Percentiles rank a stretch among this genome's conserved stretches.
Conservation (phyloP, 768 basidiomycete species). For the Tulasnella sp. region DNA sequence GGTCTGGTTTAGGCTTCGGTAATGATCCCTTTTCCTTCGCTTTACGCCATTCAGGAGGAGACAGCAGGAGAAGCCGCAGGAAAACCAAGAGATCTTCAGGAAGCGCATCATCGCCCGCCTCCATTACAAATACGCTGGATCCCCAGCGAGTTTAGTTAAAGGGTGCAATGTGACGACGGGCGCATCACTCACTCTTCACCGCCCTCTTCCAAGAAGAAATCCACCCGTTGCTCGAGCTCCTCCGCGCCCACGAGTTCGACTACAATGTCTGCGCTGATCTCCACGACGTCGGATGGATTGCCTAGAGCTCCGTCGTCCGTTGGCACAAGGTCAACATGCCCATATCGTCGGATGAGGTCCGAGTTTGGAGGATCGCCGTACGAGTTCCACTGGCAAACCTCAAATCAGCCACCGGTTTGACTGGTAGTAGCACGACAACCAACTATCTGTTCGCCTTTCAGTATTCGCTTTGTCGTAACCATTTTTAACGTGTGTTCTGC, state of each 20-base stretch:
- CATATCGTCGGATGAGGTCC: slow-evolving; percentile 87
- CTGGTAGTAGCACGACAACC: slow-evolving; percentile 19
- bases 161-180: slow-evolving; percentile 13
- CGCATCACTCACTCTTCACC: slow-evolving; percentile 59
- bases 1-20: slow-evolving; percentile 58
- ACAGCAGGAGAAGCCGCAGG: slow-evolving; percentile 47
- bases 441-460: slow-evolving; percentile 79
- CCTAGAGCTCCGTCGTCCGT: slow-evolving; percentile 36
- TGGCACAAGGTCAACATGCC: slow-evolving; percentile 73
- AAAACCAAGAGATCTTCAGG: slow-evolving; percentile 53
- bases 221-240: slow-evolving; percentile 46
- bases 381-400: slow-evolving; percentile 67
- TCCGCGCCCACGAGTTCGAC: slow-evolving; percentile 31
- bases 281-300: slow-evolving; percentile 72
- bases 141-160: slow-evolving; percentile 3
- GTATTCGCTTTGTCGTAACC: slow-evolving; percentile 65
- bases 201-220: slow-evolving; percentile 88
- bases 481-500: slow-evolving; percentile 63
- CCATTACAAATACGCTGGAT: slow-evolving; percentile 44
- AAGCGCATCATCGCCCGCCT: slow-evolving; percentile 36
- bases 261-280: slow-evolving; percentile 60
- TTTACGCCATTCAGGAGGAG: slow-evolving; percentile 47
- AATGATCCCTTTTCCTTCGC: slow-evolving; percentile 50
- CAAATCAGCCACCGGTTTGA: background rate
- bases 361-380: slow-evolving; percentile 90